Conservation (phyloP, 2,329 filamentous ascomycete genomes). For the Colletotrichum tropicicola region DNA sequence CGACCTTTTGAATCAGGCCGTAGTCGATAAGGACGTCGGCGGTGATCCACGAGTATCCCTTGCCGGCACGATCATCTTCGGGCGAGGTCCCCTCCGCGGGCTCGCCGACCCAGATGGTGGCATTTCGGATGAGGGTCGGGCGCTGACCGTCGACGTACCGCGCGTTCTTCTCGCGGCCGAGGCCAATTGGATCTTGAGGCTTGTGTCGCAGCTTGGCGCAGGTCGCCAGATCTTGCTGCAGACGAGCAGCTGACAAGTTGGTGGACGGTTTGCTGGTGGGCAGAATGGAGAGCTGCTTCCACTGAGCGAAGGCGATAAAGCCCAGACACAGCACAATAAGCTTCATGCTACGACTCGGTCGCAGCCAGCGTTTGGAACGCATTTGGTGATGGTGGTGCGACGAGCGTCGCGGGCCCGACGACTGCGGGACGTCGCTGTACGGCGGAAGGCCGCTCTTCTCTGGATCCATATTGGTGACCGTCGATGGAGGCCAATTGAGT, state of each 20-base stretch:
- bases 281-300: conserved; percentile 47
- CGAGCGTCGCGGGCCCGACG: conserved; percentile 29
- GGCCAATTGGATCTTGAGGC: conserved; percentile 64
- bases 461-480: conserved; percentile 14
- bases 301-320: conserved; percentile 61
- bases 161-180: conserved; percentile 67
- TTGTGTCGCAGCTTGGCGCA: conserved; percentile 64
- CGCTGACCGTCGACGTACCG: conserved; percentile 66
- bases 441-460: conserved; percentile 56
- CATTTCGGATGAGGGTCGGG: conserved; percentile 72
- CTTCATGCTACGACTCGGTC: conserved; percentile 28
- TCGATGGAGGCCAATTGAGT: background rate
- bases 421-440: conserved; percentile 48
- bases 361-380: conserved; percentile 16
- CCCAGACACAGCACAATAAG: conserved; percentile 55
- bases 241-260: conserved; percentile 58
- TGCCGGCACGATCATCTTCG: conserved; percentile 64
- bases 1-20: conserved; percentile 68
- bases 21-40: conserved; percentile 70
- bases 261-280: conserved; percentile 29
- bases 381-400: background rate
- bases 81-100: conserved; percentile 59
- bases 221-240: conserved; percentile 62
- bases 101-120: conserved; percentile 73
- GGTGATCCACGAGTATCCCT: conserved; percentile 66